Evolutionary conservation across 306 rosid genomes (phyloP).

Genomic region (Rosa persica): DNA sequence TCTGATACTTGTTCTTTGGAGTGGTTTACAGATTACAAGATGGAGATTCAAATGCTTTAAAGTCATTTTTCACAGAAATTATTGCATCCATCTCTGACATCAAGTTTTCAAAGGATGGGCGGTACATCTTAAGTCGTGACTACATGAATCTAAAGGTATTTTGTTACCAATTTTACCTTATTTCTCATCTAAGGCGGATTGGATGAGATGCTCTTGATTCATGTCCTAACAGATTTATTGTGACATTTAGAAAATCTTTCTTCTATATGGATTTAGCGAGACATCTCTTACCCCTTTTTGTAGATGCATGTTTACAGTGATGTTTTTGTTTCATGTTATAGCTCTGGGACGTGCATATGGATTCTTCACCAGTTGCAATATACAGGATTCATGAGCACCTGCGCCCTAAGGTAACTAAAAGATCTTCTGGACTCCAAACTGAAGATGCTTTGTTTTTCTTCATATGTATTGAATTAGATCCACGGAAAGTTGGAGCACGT

Average conservation of each 20-base stretch:
- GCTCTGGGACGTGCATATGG: conserved; percentile 80
- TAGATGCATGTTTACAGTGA: neutral
- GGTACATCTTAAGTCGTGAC: conserved; percentile 60
- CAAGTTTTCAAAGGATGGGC: conserved; percentile 58
- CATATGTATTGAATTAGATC: neutral
- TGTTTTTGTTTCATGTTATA: conserved; percentile 23
- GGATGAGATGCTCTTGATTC: neutral
- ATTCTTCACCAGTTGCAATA: conserved; percentile 53
- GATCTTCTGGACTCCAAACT: neutral
- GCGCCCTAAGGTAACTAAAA: conserved; percentile 50
- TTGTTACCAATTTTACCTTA: neutral
- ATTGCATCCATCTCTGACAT: conserved; percentile 58
- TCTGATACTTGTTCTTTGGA: conserved; percentile 32
- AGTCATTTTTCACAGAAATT: conserved; percentile 58
- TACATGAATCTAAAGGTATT: conserved; percentile 68
- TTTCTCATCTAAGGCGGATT: neutral
- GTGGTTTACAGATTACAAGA: conserved; percentile 53
- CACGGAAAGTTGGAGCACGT: neutral
- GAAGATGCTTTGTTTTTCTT: neutral
- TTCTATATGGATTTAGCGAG: neutral
- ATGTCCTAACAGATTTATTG: neutral
- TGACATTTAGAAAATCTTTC: neutral
- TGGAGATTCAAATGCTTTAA: conserved; percentile 40
- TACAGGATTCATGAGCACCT: conserved; percentile 68
- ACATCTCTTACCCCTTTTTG: neutral